phyloP scores from a whole-genome alignment of 345 rosid genomes.

The Hibiscus tridactylites region DNA sequence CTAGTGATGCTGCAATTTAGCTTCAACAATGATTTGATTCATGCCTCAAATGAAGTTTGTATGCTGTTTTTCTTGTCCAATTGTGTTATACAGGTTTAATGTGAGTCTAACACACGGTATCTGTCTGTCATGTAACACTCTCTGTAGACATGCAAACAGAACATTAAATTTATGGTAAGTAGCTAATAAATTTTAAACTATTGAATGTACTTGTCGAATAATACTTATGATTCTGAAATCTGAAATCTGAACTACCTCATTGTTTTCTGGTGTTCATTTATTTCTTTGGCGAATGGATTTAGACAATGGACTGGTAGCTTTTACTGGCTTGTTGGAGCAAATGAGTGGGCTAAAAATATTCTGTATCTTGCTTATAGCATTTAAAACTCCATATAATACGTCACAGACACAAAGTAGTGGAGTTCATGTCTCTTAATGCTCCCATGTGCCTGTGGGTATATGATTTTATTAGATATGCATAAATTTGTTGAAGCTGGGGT shows the following conservation, averaged over 20 bases:
- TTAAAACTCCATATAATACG: background rate
- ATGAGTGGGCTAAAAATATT: slow-evolving; percentile 13
- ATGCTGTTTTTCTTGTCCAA: too few species aligned
- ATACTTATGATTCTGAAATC: too few species aligned
- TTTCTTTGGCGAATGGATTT: background rate
- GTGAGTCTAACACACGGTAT: background rate
- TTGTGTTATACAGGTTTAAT: background rate
- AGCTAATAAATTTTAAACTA: too few species aligned
- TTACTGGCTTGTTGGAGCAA: background rate
- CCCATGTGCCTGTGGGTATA: slow-evolving; percentile 15
- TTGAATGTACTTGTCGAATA: too few species aligned
- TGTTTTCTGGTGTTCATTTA: too few species aligned
- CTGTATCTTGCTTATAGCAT: background rate
- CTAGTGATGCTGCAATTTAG: background rate
- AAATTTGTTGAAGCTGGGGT: slow-evolving; percentile 8
- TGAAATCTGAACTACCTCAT: too few species aligned
- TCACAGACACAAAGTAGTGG: slow-evolving; percentile 20
- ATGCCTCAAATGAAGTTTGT: background rate
- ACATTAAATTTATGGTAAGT: background rate
- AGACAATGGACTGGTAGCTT: background rate
- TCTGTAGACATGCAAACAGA: background rate
- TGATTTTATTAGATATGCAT: background rate
- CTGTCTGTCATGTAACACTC: background rate
- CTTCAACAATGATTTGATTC: background rate
- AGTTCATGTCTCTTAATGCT: slow-evolving; percentile 11